phyloP scores from a whole-genome alignment of 2,329 filamentous ascomycete species.

The Lasiodiplodia sp. region DNA sequence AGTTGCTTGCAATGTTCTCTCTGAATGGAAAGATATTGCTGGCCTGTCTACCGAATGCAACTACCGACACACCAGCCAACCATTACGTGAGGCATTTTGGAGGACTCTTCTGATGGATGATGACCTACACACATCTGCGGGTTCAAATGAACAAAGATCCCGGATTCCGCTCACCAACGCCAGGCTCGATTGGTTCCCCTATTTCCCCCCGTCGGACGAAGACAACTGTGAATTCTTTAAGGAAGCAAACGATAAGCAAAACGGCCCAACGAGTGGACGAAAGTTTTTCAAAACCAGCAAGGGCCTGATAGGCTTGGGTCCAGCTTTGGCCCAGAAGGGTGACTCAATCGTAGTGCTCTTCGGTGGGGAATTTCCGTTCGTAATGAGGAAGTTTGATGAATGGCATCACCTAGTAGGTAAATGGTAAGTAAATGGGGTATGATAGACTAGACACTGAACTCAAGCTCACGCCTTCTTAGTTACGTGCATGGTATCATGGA shows the following conservation, averaged over 20 bases:
- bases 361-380: neutral
- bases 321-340: neutral
- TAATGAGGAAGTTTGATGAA: neutral
- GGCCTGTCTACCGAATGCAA: too few species aligned
- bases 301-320: neutral
- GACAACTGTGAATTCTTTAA: neutral
- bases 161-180: neutral
- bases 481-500: slow-evolving; percentile 12
- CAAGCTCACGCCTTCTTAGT: neutral
- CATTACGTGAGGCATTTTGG: neutral
- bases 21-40: neutral
- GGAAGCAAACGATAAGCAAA: too few species aligned
- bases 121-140: neutral
- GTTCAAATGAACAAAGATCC: neutral
- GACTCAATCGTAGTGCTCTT: neutral
- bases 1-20: neutral
- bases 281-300: neutral
- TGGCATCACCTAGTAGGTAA: neutral
- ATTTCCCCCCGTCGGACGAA: neutral
- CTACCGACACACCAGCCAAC: neutral
- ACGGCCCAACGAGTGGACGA: neutral
- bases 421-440: neutral
- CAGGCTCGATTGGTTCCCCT: neutral
- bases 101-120: neutral
- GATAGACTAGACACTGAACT: neutral